phyloP scores from a whole-genome alignment of 2,329 filamentous ascomycete species.

The Byssochlamys sp. region DNA sequence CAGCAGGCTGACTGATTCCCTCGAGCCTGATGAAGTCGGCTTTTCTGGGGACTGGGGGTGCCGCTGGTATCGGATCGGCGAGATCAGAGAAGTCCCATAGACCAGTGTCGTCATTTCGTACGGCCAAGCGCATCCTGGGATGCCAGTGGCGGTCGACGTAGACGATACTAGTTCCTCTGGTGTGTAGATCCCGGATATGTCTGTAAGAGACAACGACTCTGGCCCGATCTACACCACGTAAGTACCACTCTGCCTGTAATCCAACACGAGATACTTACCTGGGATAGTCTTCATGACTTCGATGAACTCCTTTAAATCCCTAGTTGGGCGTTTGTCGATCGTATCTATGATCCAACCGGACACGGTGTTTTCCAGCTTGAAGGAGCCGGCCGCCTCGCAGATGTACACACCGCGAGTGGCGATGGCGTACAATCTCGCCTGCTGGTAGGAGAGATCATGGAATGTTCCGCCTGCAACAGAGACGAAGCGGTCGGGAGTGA shows the following conservation, averaged over 20 bases:
- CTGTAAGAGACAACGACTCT: slow-evolving; percentile 92
- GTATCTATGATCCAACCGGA: slow-evolving; percentile 90
- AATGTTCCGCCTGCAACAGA: slow-evolving; percentile 89
- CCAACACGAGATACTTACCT: slow-evolving; percentile 38
- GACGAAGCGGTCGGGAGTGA: slow-evolving; percentile 92
- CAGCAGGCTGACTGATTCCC: slow-evolving; percentile 75
- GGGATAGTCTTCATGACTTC: slow-evolving; percentile 83
- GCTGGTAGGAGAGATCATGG: slow-evolving; percentile 93
- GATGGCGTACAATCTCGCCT: slow-evolving; percentile 90
- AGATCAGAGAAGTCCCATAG: slow-evolving; percentile 91
- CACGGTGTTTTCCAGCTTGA: slow-evolving; percentile 82
- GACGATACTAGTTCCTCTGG: slow-evolving; percentile 82
- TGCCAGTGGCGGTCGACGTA: slow-evolving; percentile 94
- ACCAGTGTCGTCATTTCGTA: slow-evolving; percentile 79
- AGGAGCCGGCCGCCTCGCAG: slow-evolving; percentile 88
- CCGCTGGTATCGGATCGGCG: slow-evolving; percentile 66
- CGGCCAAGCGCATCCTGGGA: slow-evolving; percentile 82
- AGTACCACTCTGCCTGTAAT: slow-evolving; percentile 3
- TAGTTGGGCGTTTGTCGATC: slow-evolving; percentile 82
- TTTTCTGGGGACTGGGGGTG: slow-evolving; percentile 61
- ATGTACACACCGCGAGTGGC: slow-evolving; percentile 86
- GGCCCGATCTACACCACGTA: slow-evolving; percentile 45
- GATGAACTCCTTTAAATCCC: slow-evolving; percentile 78
- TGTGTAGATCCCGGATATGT: slow-evolving; percentile 88
- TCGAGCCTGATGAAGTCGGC: slow-evolving; percentile 88